phyloP scores from a whole-genome alignment of 306 rosid genomes.

The Gastrolobium bilobum region DNA sequence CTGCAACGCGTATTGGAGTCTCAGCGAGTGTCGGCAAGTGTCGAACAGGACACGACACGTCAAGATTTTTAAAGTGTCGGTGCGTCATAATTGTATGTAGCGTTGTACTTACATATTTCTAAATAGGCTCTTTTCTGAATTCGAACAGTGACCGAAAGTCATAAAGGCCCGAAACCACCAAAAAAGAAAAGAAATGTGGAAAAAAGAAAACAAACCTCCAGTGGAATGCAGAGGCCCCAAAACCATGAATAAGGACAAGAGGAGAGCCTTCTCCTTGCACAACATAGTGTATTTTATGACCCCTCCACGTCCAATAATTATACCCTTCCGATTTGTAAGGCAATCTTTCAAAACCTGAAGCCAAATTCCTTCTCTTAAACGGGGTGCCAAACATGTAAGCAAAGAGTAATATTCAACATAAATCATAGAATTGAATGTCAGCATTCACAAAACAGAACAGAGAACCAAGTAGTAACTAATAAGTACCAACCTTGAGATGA shows the following conservation, averaged over 20 bases:
- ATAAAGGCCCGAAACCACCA: neutral
- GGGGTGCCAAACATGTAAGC: neutral
- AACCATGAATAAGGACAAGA: conserved; percentile 90
- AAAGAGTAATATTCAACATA: neutral
- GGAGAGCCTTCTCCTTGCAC: conserved; percentile 96
- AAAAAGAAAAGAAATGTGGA: neutral
- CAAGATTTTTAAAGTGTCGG: no score
- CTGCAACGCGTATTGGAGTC: no score
- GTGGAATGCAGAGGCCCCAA: conserved; percentile 94
- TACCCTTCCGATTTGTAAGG: conserved; percentile 79
- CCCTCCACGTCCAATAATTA: conserved; percentile 93
- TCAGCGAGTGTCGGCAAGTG: no score
- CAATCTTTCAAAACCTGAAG: conserved; percentile 72
- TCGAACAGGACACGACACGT: no score
- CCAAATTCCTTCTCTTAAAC: conserved; percentile 35
- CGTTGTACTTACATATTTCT: no score
- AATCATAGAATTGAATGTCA: conserved; percentile 12
- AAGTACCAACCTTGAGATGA: conserved; percentile 65
- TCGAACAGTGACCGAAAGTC: neutral
- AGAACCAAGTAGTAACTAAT: neutral
- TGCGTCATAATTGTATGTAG: no score
- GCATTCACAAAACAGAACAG: neutral
- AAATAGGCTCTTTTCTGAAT: no score
- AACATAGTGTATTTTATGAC: conserved; percentile 89
- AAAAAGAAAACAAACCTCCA: conserved; percentile 72